A percentile compares a stretch with the other conserved stretches of the same genome.
Evolutionary conservation across 2,329 filamentous ascomycete genomes (phyloP).

Genomic region (Alternaria sp.): DNA sequence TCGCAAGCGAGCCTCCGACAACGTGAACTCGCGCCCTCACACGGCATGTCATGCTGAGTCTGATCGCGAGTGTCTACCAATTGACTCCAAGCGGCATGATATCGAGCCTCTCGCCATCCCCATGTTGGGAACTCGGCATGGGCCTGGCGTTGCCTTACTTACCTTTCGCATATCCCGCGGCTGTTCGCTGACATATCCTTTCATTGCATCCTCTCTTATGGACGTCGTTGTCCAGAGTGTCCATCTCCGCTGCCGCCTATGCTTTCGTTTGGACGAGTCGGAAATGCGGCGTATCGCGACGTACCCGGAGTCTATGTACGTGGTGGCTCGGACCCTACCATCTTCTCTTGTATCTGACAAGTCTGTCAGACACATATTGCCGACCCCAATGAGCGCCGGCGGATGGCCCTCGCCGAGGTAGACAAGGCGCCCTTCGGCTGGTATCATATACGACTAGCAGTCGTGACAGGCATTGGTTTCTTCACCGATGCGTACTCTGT

Average conservation of each 20-base stretch:
- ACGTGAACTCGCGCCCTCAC: conserved; percentile 26
- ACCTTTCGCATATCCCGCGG: conserved; percentile 1
- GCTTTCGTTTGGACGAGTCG: conserved; percentile 34
- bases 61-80: conserved; percentile 15
- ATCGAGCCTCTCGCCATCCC: neutral
- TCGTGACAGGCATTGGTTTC: conserved; percentile 85
- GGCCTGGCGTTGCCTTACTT: conserved; percentile 8
- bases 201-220: conserved; percentile 5
- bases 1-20: conserved; percentile 13
- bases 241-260: conserved; percentile 18
- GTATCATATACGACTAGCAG: conserved; percentile 79
- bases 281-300: conserved; percentile 42
- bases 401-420: conserved; percentile 45
- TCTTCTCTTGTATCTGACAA: conserved; percentile 13
- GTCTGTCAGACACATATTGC: conserved; percentile 34
- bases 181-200: conserved; percentile 9
- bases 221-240: neutral
- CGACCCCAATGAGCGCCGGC: conserved; percentile 46
- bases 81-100: conserved; percentile 18
- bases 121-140: neutral
- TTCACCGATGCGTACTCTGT: conserved; percentile 79
- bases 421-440: conserved; percentile 47
- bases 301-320: conserved; percentile 35
- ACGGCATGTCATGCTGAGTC: conserved; percentile 23
- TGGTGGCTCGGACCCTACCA: neutral